Evolutionary conservation across 176 grass and related monocot species (phyloP), one percentile per base, ranked within the genome.

Genomic region (Poa pratensis): DNA sequence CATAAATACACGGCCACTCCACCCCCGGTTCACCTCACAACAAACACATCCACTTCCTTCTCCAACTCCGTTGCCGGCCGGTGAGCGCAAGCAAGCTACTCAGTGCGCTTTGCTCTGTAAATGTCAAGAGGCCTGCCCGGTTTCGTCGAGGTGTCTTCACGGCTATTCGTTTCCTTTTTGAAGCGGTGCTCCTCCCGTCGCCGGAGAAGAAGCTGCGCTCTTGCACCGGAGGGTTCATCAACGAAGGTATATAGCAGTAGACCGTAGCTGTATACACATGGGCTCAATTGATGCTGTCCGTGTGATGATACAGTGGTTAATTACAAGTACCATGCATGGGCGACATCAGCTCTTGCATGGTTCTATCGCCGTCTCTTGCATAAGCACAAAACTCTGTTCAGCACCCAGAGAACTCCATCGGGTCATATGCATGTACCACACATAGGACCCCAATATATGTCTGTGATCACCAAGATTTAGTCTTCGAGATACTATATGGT

Each of bases 111-210:
- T 9, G 2, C 28, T 16, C 84, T 42, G n/a, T 92, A 92, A 92
- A 92, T 92, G 87, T 49, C 84, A 68, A 58, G 62, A 84, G 70
- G 62, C 75, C 64, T 74, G 20, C 17, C 62, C 26, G 55, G 26
- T 63, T 46, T 72, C 10, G 48, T 70, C 26, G 52, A 27, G 61
- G 42, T 19, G 20, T 42, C 76, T 54, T 48, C 20, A 40, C 67
- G 54, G 45, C 61, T 55, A 37, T 12, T 74, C 4, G 28, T 26
- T 2, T 69, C 16, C 6, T 88, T 86, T 58, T 17, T 90, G 40
- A 83, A 69, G 42, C 32, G 51, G 30, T 70, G 90, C 74, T 90
- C 78, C 22, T 84, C 84, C 77, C 91, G 57, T 94, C 89, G 45
- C 89, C 93, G 86, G 86, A 92, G 83, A 53, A 45, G 73, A 48